Evolutionary conservation across 192 early-diverging fungal species (phyloP).

Genomic region (Geranomyces michiganensis): DNA sequence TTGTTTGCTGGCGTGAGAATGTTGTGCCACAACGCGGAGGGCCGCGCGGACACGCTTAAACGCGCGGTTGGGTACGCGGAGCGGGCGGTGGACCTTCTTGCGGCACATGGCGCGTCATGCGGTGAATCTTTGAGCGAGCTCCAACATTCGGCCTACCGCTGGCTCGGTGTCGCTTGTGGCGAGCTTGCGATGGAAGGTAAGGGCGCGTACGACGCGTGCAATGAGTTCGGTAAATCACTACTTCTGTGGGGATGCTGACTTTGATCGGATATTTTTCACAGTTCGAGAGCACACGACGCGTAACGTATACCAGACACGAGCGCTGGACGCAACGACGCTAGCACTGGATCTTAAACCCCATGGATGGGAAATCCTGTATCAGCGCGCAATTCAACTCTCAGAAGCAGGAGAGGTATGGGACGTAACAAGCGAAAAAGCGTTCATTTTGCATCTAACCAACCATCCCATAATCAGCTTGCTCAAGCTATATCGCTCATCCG

Average conservation of each 20-base stretch:
- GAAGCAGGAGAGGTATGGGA: constrained; percentile 54
- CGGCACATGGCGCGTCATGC: constrained; percentile 30
- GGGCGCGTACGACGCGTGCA: too few relatives aligned
- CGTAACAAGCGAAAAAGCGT: background rate
- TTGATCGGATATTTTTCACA: background rate
- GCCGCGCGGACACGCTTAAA: constrained; percentile 43
- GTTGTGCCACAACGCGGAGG: constrained; percentile 29
- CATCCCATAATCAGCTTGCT: constrained; percentile 34
- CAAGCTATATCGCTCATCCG: constrained; percentile 44
- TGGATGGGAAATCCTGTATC: constrained; percentile 43
- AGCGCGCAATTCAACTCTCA: constrained; percentile 48
- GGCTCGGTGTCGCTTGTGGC: constrained; percentile 46
- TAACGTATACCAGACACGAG: constrained; percentile 33
- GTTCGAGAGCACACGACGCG: constrained; percentile 34
- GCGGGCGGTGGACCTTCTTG: constrained; percentile 43
- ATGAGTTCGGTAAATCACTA: too few relatives aligned
- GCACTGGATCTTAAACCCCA: constrained; percentile 20
- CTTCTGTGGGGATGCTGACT: too few relatives aligned
- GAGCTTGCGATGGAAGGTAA: constrained; percentile 46
- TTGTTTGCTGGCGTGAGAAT: constrained; percentile 44
- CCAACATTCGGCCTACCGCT: constrained; percentile 35
- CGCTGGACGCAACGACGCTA: constrained; percentile 30
- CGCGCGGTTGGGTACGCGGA: constrained; percentile 45
- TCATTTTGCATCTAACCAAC: too few relatives aligned
- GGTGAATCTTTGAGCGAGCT: constrained; percentile 18